These are phyloP conservation scores for Vigna radiata DNA, from an alignment of 306 rosid species.

Conservation along the genomic window DNA sequence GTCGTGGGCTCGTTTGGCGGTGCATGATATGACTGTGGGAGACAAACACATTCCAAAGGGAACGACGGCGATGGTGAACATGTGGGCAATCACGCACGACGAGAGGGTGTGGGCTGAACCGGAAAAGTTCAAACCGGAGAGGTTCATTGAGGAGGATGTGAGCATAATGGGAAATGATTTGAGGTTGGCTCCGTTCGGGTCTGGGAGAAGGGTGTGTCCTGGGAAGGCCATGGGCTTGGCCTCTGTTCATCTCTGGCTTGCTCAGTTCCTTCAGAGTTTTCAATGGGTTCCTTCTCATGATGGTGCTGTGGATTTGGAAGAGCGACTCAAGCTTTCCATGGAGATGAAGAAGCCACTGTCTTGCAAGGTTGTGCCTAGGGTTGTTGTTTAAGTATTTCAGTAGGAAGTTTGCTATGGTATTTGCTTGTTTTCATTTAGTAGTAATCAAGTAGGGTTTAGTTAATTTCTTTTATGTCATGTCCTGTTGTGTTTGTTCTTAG, in stretches of 20 bases:
- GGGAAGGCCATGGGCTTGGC: slow-evolving; percentile 85
- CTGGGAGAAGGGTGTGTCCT: slow-evolving; percentile 84
- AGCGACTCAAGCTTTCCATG: slow-evolving; percentile 73
- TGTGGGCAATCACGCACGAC: slow-evolving; percentile 82
- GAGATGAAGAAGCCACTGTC: slow-evolving; percentile 76
- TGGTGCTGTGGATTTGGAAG: slow-evolving; percentile 57
- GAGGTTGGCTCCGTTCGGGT: slow-evolving; percentile 80
- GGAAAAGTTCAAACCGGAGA: slow-evolving; percentile 57
- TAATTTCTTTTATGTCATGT: not conserved
- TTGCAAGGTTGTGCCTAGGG: slow-evolving; percentile 70
- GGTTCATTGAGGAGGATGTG: slow-evolving; percentile 52
- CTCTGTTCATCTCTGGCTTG: slow-evolving; percentile 78
- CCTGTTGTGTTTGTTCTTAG: not conserved
- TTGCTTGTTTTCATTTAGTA: not conserved
- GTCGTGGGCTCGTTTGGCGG: slow-evolving; percentile 85
- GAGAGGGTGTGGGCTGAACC: slow-evolving; percentile 62
- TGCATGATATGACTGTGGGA: slow-evolving; percentile 63
- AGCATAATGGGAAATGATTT: slow-evolving; percentile 70
- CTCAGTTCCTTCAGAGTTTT: slow-evolving; percentile 68
- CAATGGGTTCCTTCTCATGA: slow-evolving; percentile 49
- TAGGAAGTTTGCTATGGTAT: not conserved
- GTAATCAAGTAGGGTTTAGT: not conserved
- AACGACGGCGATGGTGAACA: slow-evolving; percentile 81
- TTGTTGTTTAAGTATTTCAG: not conserved
- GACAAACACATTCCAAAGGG: slow-evolving; percentile 64